A percentile compares a stretch with the other conserved stretches of the same genome.
phyloP scores from a whole-genome alignment of 129 eudicot genomes.

The Chrysanthemum lavandulifolium region DNA sequence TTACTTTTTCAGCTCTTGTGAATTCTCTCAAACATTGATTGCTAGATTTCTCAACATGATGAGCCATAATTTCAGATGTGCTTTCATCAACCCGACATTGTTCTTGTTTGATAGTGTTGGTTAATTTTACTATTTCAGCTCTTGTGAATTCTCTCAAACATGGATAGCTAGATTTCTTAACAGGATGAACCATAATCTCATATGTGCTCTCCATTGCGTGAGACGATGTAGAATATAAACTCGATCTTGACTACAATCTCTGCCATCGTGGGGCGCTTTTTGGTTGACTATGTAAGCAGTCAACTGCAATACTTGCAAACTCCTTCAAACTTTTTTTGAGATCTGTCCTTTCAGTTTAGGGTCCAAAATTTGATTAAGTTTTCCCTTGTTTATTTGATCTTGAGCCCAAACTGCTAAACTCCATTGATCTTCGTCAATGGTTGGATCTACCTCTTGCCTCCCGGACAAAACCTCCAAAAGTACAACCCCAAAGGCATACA shows the following conservation, averaged over 20 bases:
- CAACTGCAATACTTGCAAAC: slow-evolving; percentile 9
- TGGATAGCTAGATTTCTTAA: no score
- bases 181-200: no score
- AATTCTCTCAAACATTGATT: neutral
- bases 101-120: no score
- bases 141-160: no score
- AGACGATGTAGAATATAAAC: no score
- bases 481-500: slow-evolving; percentile 1
- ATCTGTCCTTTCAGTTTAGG: neutral
- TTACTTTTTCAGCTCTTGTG: slow-evolving; percentile 22
- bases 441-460: neutral
- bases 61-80: no score
- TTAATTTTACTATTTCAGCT: no score
- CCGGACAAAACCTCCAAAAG: neutral
- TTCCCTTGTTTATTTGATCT: neutral
- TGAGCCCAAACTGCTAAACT: neutral
- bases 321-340: neutral
- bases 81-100: no score
- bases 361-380: neutral
- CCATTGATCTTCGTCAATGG: neutral
- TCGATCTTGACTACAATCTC: no score
- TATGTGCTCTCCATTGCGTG: no score
- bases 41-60: slow-evolving; percentile 1
- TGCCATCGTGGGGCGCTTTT: no score
- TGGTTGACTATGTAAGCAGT: no score